Evolutionary conservation across 768 basidiomycete genomes (phyloP), one percentile per base, ranked within the genome.

Genomic region (Pholiota conissans): DNA sequence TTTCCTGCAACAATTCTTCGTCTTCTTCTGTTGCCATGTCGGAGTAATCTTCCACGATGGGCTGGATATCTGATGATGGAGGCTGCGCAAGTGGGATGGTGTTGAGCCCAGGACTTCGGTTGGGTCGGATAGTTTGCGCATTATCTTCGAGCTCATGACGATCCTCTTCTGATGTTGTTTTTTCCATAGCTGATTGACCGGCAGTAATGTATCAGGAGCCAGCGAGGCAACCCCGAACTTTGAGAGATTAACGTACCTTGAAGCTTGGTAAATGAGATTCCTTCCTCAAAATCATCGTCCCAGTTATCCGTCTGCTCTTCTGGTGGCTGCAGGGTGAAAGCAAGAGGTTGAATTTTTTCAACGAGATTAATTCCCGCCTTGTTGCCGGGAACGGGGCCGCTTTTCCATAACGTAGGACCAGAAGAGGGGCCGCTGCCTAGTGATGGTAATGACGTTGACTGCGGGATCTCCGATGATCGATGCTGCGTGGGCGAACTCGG

Each of bases 201-300:
- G 58, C 18, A 28, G 22, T 24, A 27, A 59, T 42, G 28, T n/a
- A n/a, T n/a, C n/a, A n/a, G n/a, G n/a, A n/a, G n/a, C n/a, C n/a
- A n/a, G n/a, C n/a, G n/a, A n/a, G n/a, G n/a, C n/a, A n/a, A n/a
- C n/a, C n/a, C n/a, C n/a, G n/a, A n/a, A n/a, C n/a, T 55, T 22
- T 37, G 30, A 14, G 2, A 57, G 35, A 42, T 8, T 1, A 2
- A 61, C 68, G 18, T 32, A 81, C 81, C 87, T 76, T 89, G 90
- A 28, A 95, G 71, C 71, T 95, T 96, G 7, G 88, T 85, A 52
- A 92, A 84, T 0, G 93, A 93, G 30, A 95, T 94, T 1, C 90
- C 93, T 62, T 93, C 93, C 68, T 95, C 93, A 62, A 99, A 99
- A 67, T 99, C 97, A 61, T 95, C 93, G 66, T 99, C 97, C 97